phyloP scores from a whole-genome alignment of 768 basidiomycete genomes.

The Cyclocybe cylindracea region DNA sequence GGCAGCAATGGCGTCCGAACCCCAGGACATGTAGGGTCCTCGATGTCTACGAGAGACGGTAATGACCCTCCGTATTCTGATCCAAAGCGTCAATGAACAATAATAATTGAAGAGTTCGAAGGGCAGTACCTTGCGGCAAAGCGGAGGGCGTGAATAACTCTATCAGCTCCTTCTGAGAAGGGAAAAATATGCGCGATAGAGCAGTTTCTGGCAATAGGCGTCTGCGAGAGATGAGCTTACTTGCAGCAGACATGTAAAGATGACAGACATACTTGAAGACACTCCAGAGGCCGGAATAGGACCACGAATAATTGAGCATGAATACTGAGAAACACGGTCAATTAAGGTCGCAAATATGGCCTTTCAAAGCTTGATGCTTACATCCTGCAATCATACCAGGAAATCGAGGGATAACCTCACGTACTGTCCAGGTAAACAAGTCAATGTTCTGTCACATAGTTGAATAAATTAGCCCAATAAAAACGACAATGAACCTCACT shows the following conservation, averaged over 20 bases:
- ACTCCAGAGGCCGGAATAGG: constrained; percentile 68
- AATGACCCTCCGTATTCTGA: constrained; percentile 72
- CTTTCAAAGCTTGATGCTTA: constrained; percentile 25
- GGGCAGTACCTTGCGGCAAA: constrained; percentile 58
- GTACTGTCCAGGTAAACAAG: constrained; percentile 61
- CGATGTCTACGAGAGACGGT: constrained; percentile 48
- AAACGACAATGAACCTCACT: constrained; percentile 40
- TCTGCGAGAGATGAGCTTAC: constrained; percentile 33
- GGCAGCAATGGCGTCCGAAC: constrained; percentile 12
- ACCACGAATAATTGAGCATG: constrained; percentile 74
- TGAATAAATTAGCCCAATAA: background rate
- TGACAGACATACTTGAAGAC: constrained; percentile 54
- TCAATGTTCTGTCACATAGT: constrained; percentile 50
- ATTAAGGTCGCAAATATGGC: background rate
- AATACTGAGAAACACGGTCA: constrained; percentile 47
- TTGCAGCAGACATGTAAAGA: constrained; percentile 4
- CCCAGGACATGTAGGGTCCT: constrained; percentile 46
- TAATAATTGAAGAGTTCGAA: constrained; percentile 10
- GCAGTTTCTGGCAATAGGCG: constrained; percentile 62
- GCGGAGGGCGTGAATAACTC: constrained; percentile 50
- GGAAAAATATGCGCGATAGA: constrained; percentile 67
- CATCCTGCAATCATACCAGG: constrained; percentile 79
- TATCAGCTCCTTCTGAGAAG: constrained; percentile 54
- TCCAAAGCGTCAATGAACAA: constrained; percentile 18
- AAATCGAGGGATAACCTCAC: constrained; percentile 68